Evolutionary conservation across 1,284 basidiomycete species (phyloP).

Genomic region (Ustilago hordei): DNA sequence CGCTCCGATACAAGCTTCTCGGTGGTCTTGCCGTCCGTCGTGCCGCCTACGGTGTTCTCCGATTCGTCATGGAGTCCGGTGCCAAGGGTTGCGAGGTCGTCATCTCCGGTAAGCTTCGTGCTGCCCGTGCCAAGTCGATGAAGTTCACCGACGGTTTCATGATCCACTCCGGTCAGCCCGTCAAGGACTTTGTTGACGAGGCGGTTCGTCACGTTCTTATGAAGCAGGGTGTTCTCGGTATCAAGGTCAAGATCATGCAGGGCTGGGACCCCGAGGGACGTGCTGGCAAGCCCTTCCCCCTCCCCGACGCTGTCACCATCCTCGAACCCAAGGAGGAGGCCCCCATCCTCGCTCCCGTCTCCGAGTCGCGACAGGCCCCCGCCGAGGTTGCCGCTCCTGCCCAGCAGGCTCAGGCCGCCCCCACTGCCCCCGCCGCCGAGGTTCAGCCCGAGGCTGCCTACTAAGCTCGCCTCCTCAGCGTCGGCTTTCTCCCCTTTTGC

Average conservation of each 20-base stretch:
- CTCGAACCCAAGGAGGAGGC: slow-evolving; percentile 80
- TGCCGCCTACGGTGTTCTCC: slow-evolving; percentile 99
- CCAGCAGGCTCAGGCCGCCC: slow-evolving; percentile 44
- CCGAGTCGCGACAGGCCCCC: slow-evolving; percentile 64
- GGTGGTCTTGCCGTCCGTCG: slow-evolving; percentile 99
- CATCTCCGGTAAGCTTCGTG: slow-evolving; percentile 99
- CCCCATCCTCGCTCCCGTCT: slow-evolving; percentile 70
- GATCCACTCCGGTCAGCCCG: slow-evolving; percentile 99
- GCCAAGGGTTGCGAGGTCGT: slow-evolving; percentile 99
- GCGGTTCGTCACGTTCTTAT: slow-evolving; percentile 98
- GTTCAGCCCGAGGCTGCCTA: slow-evolving; percentile 57
- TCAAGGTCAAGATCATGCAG: slow-evolving; percentile 99
- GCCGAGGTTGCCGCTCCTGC: slow-evolving; percentile 50
- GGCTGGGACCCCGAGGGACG: slow-evolving; percentile 84
- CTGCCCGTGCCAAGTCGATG: slow-evolving; percentile 99
- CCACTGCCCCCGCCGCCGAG: slow-evolving; percentile 59
- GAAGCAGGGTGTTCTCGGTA: slow-evolving; percentile 98
- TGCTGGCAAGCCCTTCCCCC: slow-evolving; percentile 87
- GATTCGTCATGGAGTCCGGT: slow-evolving; percentile 99
- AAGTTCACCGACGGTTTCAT: slow-evolving; percentile 99
- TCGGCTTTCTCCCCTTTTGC: slow-evolving; percentile 29
- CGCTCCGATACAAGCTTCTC: slow-evolving; percentile 97
- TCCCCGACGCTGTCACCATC: slow-evolving; percentile 95
- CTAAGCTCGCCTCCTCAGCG: slow-evolving; percentile 31
- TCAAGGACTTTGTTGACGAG: slow-evolving; percentile 94